Conservation (phyloP, 2,329 filamentous ascomycete genomes). For the Fonsecaea monophora region DNA sequence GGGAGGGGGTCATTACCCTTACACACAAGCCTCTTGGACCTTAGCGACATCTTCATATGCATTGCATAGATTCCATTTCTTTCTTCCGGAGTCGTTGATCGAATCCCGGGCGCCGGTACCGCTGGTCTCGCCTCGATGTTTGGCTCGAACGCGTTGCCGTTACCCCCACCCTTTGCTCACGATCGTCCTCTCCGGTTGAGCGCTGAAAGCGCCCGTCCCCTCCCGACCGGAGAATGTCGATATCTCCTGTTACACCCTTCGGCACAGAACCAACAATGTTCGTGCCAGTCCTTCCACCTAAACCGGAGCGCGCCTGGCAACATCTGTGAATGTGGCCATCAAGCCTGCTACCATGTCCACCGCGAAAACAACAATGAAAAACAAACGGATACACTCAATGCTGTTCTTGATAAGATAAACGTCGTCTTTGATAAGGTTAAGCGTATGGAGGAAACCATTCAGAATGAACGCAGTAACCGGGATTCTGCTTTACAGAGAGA, state of each 20-base stretch:
- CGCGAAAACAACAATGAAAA: conserved; percentile 21
- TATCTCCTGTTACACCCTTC: conserved; percentile 42
- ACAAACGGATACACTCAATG: conserved; percentile 23
- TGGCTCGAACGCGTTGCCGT: conserved; percentile 36
- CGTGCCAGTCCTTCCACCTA: conserved; percentile 52
- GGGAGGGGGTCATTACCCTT: conserved; percentile 16
- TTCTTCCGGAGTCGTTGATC: conserved; percentile 15
- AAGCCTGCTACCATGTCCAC: conserved; percentile 53
- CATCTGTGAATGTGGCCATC: conserved; percentile 56
- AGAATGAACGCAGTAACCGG: conserved; percentile 40
- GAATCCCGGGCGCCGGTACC: conserved; percentile 9
- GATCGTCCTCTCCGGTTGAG: conserved; percentile 39
- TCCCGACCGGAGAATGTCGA: conserved; percentile 44
- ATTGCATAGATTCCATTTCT: conserved; percentile 12
- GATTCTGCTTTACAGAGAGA: conserved; percentile 40
- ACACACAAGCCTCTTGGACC: conserved; percentile 10
- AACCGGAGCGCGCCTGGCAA: conserved; percentile 47
- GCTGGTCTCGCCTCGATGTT: conserved; percentile 39
- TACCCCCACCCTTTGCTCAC: conserved; percentile 35
- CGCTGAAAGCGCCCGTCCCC: conserved; percentile 36
- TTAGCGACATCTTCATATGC: conserved; percentile 26
- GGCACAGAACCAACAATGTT: conserved; percentile 47
- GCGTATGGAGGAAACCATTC: conserved; percentile 40
- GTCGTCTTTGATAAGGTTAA: conserved; percentile 40
- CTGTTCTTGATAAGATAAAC: conserved; percentile 29